Percentiles rank a stretch among this genome's conserved stretches.
Evolutionary conservation across 306 rosid genomes (phyloP).

Genomic region (Casuarina glauca): DNA sequence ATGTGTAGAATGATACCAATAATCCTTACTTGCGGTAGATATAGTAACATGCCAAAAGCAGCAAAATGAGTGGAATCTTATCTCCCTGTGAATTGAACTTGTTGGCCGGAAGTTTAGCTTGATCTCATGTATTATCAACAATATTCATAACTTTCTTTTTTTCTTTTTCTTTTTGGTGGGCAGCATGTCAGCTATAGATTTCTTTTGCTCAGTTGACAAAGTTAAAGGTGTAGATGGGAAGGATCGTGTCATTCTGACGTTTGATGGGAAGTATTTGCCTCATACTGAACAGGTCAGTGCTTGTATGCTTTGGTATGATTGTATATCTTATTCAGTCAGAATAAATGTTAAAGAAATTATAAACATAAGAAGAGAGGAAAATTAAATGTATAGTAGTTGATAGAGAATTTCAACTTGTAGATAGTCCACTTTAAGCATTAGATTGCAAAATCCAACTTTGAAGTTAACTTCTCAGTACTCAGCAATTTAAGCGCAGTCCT

Average conservation of each 20-base stretch:
- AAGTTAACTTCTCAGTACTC: not conserved
- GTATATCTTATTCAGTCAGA: conserved; percentile 4
- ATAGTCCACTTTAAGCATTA: not conserved
- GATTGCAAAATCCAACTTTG: not conserved
- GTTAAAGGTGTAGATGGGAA: conserved; percentile 87
- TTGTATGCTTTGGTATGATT: conserved; percentile 16
- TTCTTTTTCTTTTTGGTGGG: conserved; percentile 14
- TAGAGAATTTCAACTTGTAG: not conserved
- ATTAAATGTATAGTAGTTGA: not conserved
- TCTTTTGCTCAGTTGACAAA: conserved; percentile 96
- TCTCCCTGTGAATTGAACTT: not conserved
- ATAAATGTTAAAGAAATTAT: conserved; percentile 1
- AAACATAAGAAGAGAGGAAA: not conserved
- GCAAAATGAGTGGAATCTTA: not conserved
- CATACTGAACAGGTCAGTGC: conserved; percentile 77
- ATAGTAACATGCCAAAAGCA: conserved; percentile 2
- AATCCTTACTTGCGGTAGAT: not conserved
- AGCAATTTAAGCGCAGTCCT: not conserved
- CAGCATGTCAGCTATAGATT: conserved; percentile 97
- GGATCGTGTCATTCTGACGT: conserved; percentile 80
- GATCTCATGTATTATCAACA: not conserved
- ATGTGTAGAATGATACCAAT: not conserved
- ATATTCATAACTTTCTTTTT: conserved; percentile 18
- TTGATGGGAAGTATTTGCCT: conserved; percentile 90
- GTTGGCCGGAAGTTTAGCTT: conserved; percentile 2